These are phyloP conservation scores for Fraxinus americana DNA, from an alignment of 257 asterid genomes.

Conservation along the genomic window DNA sequence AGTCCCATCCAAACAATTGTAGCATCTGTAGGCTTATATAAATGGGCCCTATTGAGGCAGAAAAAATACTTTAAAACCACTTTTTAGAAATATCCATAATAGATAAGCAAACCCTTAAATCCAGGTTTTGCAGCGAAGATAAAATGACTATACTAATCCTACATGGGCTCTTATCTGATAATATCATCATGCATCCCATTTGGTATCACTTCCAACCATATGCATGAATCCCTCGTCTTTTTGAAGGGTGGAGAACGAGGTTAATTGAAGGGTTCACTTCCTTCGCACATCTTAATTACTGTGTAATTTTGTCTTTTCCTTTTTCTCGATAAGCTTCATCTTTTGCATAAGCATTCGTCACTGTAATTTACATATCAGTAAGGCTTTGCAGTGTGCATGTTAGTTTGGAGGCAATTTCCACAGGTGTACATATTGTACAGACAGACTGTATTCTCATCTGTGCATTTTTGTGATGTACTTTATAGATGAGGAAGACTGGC, in stretches of 20 bases:
- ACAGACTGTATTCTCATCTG: not conserved
- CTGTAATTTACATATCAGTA: not conserved
- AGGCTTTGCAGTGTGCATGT: not conserved
- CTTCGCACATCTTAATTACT: not conserved
- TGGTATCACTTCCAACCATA: not conserved
- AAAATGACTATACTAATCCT: not conserved
- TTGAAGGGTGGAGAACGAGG: not conserved
- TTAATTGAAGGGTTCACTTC: not conserved
- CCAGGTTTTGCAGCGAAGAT: not conserved
- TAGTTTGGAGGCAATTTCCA: not conserved
- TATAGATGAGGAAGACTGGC: not conserved
- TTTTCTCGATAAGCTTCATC: not conserved
- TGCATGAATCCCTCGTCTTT: not conserved
- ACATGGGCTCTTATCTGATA: not conserved
- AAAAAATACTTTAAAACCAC: not conserved
- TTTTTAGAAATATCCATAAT: not conserved
- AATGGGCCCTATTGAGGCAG: constrained; percentile 1
- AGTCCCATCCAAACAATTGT: not conserved
- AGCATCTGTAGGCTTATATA: not conserved
- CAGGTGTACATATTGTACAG: not conserved
- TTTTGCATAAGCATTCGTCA: not conserved
- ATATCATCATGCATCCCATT: not conserved
- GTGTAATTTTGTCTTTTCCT: not conserved
- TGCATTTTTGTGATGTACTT: not conserved
- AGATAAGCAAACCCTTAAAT: not conserved